Evolutionary conservation across 164 flowering plant genomes (phyloP), one percentile per base, ranked within the genome.

Genomic region (Aristolochia contorta): DNA sequence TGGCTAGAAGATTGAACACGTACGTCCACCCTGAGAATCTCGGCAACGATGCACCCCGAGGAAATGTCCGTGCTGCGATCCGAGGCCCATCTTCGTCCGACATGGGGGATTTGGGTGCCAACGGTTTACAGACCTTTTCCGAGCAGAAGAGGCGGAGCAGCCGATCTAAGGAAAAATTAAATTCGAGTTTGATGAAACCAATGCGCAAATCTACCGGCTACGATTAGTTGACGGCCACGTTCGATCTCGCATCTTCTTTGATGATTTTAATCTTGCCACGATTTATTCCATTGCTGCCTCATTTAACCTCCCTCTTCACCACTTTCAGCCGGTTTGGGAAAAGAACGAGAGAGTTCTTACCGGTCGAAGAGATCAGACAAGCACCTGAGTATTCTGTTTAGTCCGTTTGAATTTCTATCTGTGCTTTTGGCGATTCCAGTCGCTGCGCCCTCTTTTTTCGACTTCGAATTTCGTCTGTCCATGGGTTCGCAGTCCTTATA

Each of bases 121-220:
- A 37, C 43, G 43, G 9, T 7, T 37, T 37, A 0, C 43, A 37
- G 5, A 37, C 43, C 43, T 37, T 37, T 51, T 75, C 62, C 49
- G 62, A 48, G 20, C 69, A 68, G 51, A 80, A 65, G 62, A 79
- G 75, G 61, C 78, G 81, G 63, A 68, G 54, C 65, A 30, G 41
- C 62, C 80, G 76, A 66, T 64, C 84, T 55, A 86, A 82, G 58
- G 87, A 80, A 16, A 89, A 78, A 65, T 68, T 69, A 89, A 78
- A 65, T 68, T 69, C 49, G 92, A 86, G 27, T 93, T 93, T 66
- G 96, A 90, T 56, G 99, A 90, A 59, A 79, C 48, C 74, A 84
- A 85, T 56, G 99, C 99, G 48, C 99, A 90, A 89, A 94, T 94
- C 84, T 90, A 88, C 69, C 71, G 99, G 63, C 50, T 93, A 12